phyloP scores from a whole-genome alignment of 306 rosid species.

The Hippophae tibetana region DNA sequence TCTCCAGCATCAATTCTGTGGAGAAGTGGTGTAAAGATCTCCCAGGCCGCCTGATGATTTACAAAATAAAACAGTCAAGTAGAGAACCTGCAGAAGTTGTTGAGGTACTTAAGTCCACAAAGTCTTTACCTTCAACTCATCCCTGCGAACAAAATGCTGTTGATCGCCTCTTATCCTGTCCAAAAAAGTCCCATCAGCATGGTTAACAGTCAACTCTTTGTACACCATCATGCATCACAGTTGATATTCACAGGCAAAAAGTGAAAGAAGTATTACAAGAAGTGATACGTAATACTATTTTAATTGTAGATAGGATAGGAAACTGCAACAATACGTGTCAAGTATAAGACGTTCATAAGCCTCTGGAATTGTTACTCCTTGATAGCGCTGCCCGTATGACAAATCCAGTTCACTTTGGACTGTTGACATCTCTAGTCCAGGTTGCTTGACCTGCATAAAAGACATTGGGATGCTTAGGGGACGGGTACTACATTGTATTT shows the following conservation, averaged over 20 bases:
- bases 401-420: constrained; percentile 89
- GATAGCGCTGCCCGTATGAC: constrained; percentile 86
- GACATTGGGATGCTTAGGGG: not conserved
- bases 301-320: not conserved
- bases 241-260: not conserved
- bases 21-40: constrained; percentile 92
- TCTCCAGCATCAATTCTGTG: constrained; percentile 75
- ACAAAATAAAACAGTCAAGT: constrained; percentile 13
- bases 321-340: constrained; percentile 57
- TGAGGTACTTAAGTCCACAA: no score
- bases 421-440: constrained; percentile 87
- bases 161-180: constrained; percentile 89
- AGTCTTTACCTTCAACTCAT: constrained; percentile 74
- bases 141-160: constrained; percentile 93
- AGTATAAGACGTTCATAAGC: constrained; percentile 97
- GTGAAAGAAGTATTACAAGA: constrained; percentile 3
- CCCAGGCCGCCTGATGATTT: constrained; percentile 84
- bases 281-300: not conserved
- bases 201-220: constrained; percentile 1
- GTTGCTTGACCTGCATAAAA: constrained; percentile 72
- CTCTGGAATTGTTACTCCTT: constrained; percentile 71
- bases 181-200: constrained; percentile 14
- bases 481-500: not conserved
- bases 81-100: no score
- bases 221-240: constrained; percentile 2